A percentile compares a stretch with the other conserved stretches of the same genome.
Evolutionary conservation across 1,139 yeast genomes (phyloP).

Genomic region (Scheffersomyces insectosa): DNA sequence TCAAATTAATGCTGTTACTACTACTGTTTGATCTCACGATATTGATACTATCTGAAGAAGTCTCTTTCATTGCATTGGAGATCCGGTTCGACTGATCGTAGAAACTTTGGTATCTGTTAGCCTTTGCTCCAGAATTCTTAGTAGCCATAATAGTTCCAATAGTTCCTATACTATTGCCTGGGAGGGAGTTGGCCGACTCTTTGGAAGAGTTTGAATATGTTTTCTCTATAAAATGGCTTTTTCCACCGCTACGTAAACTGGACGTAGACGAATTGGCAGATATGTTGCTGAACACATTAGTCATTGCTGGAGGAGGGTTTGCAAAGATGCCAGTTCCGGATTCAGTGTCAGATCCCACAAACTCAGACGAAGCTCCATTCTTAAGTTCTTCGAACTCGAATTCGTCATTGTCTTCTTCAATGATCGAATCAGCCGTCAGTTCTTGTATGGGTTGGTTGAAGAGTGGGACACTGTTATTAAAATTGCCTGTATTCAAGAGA

Average conservation of each 20-base stretch:
- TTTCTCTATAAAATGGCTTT: constrained; percentile 28
- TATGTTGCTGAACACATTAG: constrained; percentile 22
- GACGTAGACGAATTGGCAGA: constrained; percentile 40
- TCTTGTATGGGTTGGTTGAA: constrained; percentile 38
- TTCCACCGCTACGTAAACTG: constrained; percentile 26
- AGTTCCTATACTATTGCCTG: constrained; percentile 8
- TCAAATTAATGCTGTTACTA: constrained; percentile 8
- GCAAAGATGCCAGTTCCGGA: constrained; percentile 14
- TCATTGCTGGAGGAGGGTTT: constrained; percentile 25
- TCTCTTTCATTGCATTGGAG: constrained; percentile 45
- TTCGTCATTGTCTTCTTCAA: constrained; percentile 26
- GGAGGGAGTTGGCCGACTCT: constrained; percentile 21
- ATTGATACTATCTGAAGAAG: constrained; percentile 46
- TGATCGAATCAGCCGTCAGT: constrained; percentile 23
- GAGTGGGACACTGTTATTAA: constrained; percentile 12
- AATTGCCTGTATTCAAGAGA: neutral
- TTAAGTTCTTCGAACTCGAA: constrained; percentile 14
- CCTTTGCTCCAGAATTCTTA: constrained; percentile 47
- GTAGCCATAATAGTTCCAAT: constrained; percentile 21
- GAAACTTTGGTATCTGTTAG: constrained; percentile 50
- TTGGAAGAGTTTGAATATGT: constrained; percentile 36
- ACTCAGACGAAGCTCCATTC: constrained; percentile 1
- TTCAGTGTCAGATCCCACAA: constrained; percentile 6
- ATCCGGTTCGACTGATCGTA: constrained; percentile 50
- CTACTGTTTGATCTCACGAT: constrained; percentile 27